Percentiles rank a stretch among this genome's conserved stretches.
phyloP scores from a whole-genome alignment of 2,329 filamentous ascomycete species.

The Xylaria sp. region DNA sequence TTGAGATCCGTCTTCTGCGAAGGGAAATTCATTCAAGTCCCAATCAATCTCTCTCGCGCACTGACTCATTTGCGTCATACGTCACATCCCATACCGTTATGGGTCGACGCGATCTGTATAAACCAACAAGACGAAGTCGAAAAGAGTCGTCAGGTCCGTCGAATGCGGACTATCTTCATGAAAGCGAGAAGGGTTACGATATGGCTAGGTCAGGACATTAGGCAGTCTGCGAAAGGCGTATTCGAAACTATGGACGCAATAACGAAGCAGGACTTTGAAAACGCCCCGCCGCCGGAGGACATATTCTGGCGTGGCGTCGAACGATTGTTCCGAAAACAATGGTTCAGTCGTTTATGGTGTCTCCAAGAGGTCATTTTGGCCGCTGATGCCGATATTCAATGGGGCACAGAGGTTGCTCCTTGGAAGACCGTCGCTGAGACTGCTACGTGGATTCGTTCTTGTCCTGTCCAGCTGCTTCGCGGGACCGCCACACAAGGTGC shows the following conservation, averaged over 20 bases:
- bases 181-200: not conserved
- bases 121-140: not conserved
- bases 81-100: not conserved
- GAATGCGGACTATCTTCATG: not conserved
- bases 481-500: not conserved
- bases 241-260: not conserved
- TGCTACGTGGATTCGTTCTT: not conserved
- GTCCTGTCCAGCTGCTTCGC: not conserved
- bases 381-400: not conserved
- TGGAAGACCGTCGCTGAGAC: not conserved
- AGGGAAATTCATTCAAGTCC: not conserved
- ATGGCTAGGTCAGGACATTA: not conserved
- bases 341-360: slow-evolving; percentile 2
- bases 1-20: not conserved
- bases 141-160: slow-evolving; percentile 1
- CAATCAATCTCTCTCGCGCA: not conserved
- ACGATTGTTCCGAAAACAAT: not conserved
- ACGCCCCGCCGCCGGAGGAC: not conserved
- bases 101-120: not conserved
- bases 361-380: not conserved
- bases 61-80: not conserved
- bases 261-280: not conserved
- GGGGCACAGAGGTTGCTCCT: not conserved
- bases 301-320: not conserved
- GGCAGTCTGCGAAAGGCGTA: not conserved